phyloP scores from a whole-genome alignment of 164 flowering plant genomes.

The Berberis thunbergii region DNA sequence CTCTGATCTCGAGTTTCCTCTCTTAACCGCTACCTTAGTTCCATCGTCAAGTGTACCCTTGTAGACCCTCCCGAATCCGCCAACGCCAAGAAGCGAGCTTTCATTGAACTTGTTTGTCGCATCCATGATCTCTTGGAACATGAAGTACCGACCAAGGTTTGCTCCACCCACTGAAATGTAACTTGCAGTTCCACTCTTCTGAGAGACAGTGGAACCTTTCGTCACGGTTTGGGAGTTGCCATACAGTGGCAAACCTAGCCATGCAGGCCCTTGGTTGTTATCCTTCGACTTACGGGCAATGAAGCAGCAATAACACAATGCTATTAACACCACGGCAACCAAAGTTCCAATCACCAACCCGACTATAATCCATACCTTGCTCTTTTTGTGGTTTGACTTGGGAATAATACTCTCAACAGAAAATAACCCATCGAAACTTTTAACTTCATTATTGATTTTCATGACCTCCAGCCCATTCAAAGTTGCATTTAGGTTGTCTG shows the following conservation, averaged over 20 bases:
- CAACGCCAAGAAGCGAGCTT: constrained; percentile 16
- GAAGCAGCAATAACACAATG: constrained; percentile 11
- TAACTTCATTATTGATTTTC: constrained; percentile 17
- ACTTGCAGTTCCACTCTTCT: constrained; percentile 18
- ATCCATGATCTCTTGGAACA: constrained; percentile 21
- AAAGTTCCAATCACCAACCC: constrained; percentile 9
- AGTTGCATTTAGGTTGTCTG: constrained; percentile 11
- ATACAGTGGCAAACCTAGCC: constrained; percentile 14
- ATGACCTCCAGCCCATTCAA: constrained; percentile 21
- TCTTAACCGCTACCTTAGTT: constrained; percentile 16
- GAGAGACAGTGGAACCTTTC: constrained; percentile 11
- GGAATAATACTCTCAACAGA: constrained; percentile 12
- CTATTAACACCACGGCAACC: constrained; percentile 6
- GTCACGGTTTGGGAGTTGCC: constrained; percentile 18
- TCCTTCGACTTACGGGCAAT: constrained; percentile 9
- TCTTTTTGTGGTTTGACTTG: constrained; percentile 5
- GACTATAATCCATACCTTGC: constrained; percentile 8
- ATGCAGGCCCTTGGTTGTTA: constrained; percentile 9
- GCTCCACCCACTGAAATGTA: constrained; percentile 12
- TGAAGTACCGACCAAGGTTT: constrained; percentile 14
- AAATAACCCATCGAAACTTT: constrained; percentile 15
- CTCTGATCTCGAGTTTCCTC: constrained; percentile 19
- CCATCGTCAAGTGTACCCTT: constrained; percentile 21
- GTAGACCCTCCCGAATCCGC: constrained; percentile 20
- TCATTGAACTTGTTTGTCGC: constrained; percentile 18